Conservation (phyloP, 2,329 filamentous ascomycete species). For the Trichoderma sp. region DNA sequence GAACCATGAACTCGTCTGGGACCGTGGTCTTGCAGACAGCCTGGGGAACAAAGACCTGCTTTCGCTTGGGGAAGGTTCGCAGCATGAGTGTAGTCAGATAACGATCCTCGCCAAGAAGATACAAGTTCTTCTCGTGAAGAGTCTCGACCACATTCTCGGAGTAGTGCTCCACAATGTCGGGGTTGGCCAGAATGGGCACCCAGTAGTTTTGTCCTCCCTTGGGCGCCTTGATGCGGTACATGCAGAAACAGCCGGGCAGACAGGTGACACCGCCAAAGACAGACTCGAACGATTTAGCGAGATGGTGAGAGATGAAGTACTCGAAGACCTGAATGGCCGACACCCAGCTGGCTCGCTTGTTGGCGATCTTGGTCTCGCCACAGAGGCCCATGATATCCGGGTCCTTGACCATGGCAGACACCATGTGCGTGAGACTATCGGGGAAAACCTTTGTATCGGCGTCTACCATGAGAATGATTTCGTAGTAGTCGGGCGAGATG, state of each 20-base stretch:
- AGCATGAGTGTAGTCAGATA: slow-evolving; percentile 97
- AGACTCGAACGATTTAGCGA: slow-evolving; percentile 96
- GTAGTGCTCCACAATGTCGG: slow-evolving; percentile 98
- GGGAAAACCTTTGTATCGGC: slow-evolving; percentile 99
- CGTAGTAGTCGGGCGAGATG: slow-evolving; percentile 97
- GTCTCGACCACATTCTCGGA: slow-evolving; percentile 99
- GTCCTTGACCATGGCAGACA: slow-evolving; percentile 98
- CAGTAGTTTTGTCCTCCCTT: slow-evolving; percentile 99
- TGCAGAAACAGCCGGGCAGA: slow-evolving; percentile 98
- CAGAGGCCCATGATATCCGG: slow-evolving; percentile 99
- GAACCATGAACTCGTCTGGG: slow-evolving; percentile 86
- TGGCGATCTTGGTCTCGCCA: slow-evolving; percentile 98
- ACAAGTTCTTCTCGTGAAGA: slow-evolving; percentile 93
- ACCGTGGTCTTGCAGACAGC: slow-evolving; percentile 99
- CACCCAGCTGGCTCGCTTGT: slow-evolving; percentile 93
- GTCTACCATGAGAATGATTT: slow-evolving; percentile 98
- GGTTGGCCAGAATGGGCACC: slow-evolving; percentile 97
- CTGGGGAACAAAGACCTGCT: slow-evolving; percentile 97
- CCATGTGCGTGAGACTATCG: slow-evolving; percentile 97
- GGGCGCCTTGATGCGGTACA: slow-evolving; percentile 99
- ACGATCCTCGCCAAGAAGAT: slow-evolving; percentile 89
- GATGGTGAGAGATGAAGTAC: slow-evolving; percentile 98
- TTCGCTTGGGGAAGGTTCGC: slow-evolving; percentile 97
- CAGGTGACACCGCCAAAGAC: slow-evolving; percentile 99
- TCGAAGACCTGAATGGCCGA: slow-evolving; percentile 99